A percentile compares a stretch with the other conserved stretches of the same genome.
Conservation (phyloP, 208 protist species). For the Crithidia fasciculata region DNA sequence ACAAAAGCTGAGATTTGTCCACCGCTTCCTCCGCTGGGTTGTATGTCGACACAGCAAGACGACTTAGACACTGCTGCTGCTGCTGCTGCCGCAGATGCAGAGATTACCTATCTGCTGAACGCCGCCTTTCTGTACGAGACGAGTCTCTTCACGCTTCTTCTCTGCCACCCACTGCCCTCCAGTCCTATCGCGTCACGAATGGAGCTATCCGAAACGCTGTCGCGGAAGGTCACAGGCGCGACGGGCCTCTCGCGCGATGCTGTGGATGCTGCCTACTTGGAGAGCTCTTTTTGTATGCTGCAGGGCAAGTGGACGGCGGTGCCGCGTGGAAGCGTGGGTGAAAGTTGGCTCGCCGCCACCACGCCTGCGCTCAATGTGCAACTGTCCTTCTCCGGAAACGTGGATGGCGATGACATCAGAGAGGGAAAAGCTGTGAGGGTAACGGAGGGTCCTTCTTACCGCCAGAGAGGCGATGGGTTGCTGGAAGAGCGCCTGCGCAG, state of each 20-base stretch:
- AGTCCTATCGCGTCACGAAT: conserved; percentile 4
- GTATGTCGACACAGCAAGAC: not conserved
- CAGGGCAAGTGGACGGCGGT: not conserved
- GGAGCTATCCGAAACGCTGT: not conserved
- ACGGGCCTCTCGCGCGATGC: not conserved
- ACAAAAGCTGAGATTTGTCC: not conserved
- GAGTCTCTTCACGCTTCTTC: conserved; percentile 68
- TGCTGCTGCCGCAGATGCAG: not conserved
- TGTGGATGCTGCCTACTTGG: not conserved
- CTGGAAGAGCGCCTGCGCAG: too few relatives aligned
- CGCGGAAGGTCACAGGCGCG: too few relatives aligned
- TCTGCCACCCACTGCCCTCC: conserved; percentile 26
- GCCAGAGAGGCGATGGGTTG: too few relatives aligned
- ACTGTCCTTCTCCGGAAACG: not conserved
- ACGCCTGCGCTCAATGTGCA: not conserved
- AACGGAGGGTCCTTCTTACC: too few relatives aligned
- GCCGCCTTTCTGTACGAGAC: conserved; percentile 68
- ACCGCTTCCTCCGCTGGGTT: too few relatives aligned
- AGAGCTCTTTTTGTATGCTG: not conserved
- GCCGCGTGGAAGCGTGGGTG: not conserved
- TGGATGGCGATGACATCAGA: too few relatives aligned
- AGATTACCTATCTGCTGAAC: conserved; percentile 38
- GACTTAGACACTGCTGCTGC: too few relatives aligned
- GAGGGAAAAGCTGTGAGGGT: too few relatives aligned
- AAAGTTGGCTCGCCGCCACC: not conserved